Base-by-base conservation (phyloP, 805 yeast species). In the Monosporozyma unispora region DNA sequence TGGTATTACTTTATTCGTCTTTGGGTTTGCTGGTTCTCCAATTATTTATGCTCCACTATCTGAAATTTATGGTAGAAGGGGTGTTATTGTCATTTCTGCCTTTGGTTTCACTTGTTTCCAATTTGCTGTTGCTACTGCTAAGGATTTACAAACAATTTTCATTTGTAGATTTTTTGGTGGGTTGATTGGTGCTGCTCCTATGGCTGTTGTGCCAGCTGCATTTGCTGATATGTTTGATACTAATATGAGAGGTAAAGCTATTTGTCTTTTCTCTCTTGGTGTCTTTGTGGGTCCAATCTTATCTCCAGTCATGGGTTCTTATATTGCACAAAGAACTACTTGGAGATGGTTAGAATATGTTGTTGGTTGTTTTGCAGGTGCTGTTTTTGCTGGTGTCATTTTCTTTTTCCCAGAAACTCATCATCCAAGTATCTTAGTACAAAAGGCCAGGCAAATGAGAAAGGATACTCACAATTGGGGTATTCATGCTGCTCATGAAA, bases 21-120 rank as follows among this genome's bases (percentile, higher is more conserved):
- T 88, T 40, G 98, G 97, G 10, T 91, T 89, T 68, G 97, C 96
- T 1, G 76, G 87, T 0, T 96, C 97, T 18, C 98, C 98, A 3
- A 72, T 90, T 46, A 60, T 87, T 35, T 90, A 93, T 88, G 96
- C 93, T 23, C 96, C 96, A 4, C 63, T 85, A 35, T 82, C 91
- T n/a, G 95, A 85, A 64, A 59, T 83, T 35, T 82, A 74, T 56
- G 93, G 95, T 48, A 77, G 96, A 66, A 77, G 78, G 63, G 66
- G 75, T 16, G 81, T 86, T 14, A 58, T 85, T 48, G 54, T 84
- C 2, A 53, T 79, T 3, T 78, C 89, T 4, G 65, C 75, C 3
- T 69, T 86, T 40, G 77, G 83, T 1, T 77, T 78, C 60, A 69
- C 76, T 19, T 58, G 77, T 44, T 86, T 87, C 67, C 73, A 75